Evolutionary conservation across 2,329 filamentous ascomycete genomes (phyloP), one percentile per base, ranked within the genome.

Genomic region (Talaromyces verruculosus): DNA sequence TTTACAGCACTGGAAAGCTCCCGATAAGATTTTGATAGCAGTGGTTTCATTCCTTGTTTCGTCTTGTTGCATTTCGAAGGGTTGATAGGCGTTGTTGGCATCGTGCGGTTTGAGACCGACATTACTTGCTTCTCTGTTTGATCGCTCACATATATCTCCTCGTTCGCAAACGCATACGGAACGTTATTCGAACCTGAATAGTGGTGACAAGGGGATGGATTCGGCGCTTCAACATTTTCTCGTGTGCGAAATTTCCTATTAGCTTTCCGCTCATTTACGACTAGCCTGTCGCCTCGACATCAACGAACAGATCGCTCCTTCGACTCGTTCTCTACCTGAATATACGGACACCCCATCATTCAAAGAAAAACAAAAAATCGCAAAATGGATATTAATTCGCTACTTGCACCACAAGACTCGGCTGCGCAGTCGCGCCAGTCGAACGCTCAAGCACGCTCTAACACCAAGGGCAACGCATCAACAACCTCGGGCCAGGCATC

Each of bases 361-460:
- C 49, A 28, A 5, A 19, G 37, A 33, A 43, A 10, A 33, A 55
- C 19, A 19, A 55, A 39, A 22, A 3, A 30, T 19, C 22, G 25
- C 28, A 63, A 55, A 60, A 82, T 82, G 80, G 80, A 82, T 68
- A 81, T 82, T 71, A 81, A 77, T 71, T 80, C 77, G 28, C 76
- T 82, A 41, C 78, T 82, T 67, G 82, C 80, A 63, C 79, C 79
- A 61, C 74, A 67, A 37, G 79, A 81, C 66, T 76, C 77, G 47
- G 76, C 79, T 69, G 72, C 76, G 17, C 76, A 79, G 58, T 73
- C 76, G 43, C 72, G 74, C 67, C 76, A 72, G 67, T 74, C 77
- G 15, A 74, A 75, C 35, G 72, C 74, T 39, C 30, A 61, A 39
- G 69, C 71, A 25, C 64, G 71, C 45, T 71, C 70, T 62, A 70